phyloP scores from a whole-genome alignment of 192 early-diverging fungal species.

The Backusella sp. region DNA sequence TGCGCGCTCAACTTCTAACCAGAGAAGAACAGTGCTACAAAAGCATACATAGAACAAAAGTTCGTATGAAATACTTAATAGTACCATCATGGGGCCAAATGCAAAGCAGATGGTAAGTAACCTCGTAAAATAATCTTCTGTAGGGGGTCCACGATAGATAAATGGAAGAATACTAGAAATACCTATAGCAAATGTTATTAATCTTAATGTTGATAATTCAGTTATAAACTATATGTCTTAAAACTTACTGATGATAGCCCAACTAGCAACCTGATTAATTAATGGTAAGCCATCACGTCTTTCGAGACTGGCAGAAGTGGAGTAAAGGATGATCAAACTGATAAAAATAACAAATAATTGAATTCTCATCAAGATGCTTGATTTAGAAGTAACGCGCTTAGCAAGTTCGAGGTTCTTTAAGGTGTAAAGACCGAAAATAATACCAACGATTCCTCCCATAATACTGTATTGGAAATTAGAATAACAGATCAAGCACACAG shows the following conservation, averaged over 20 bases:
- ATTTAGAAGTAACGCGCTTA: neutral
- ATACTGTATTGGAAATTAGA: slow-evolving; percentile 28
- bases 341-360: slow-evolving; percentile 42
- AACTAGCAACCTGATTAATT: slow-evolving; percentile 64
- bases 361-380: neutral
- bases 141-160: slow-evolving; percentile 53
- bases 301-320: slow-evolving; percentile 57
- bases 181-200: slow-evolving; percentile 26
- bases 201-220: neutral
- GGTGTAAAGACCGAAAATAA: slow-evolving; percentile 17
- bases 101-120: slow-evolving; percentile 81
- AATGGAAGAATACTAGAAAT: slow-evolving; percentile 58
- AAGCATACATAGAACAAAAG: slow-evolving; percentile 86
- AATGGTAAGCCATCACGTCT: slow-evolving; percentile 63
- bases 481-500: slow-evolving; percentile 5
- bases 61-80: slow-evolving; percentile 92
- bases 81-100: slow-evolving; percentile 83
- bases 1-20: slow-evolving; percentile 74
- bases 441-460: slow-evolving; percentile 41
- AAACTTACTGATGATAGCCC: slow-evolving; percentile 61
- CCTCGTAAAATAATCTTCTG: slow-evolving; percentile 78
- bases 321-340: slow-evolving; percentile 61
- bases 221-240: neutral
- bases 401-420: neutral
- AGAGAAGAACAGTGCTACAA: slow-evolving; percentile 65